Base-by-base conservation (phyloP, 805 yeast genomes). In the Ogataea nakhonphanomensis region DNA sequence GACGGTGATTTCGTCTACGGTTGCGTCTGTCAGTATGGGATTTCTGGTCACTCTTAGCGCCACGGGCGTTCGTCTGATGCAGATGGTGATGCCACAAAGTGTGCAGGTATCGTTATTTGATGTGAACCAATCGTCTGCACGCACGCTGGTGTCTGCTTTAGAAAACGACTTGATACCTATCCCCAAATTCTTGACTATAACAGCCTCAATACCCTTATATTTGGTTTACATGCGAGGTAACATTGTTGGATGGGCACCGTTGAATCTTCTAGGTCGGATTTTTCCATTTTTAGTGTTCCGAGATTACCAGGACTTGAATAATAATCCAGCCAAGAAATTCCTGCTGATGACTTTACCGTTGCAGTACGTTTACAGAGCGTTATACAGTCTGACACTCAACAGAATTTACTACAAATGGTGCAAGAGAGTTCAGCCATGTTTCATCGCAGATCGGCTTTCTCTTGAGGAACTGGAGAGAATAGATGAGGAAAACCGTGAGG, bases 381-480 rank as follows among this genome's bases (percentile, higher is more conserved):
- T 30, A 46, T 58, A 45, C 60, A 59, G 37, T 43, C 25, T 46
- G 39, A 39, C 62, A 33, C 30, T 57, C 44, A 67, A 69, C 45
- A 52, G 66, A 29, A 8, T 58, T 3, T 67, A 68, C 46, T 68
- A 65, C 41, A 53, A 53, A 12, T 61, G 64, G 65, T 54, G 60
- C 25, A 51, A 51, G 29, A 44, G 48, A 11, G 53, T 57, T 1
- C 67, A 61, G 36, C 68, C 69, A 1, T 59, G 58, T 39, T 64
- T 65, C 35, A 47, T 61, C 33, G 64, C 66, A 13, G 67, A 61
- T 42, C 48, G 60, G 23, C 30, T 65, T 7, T 54, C 67, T 1
- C 15, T 50, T 14, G 58, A 50, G 9, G 67, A 64, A 36, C 33
- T 61, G 10, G 58, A 57, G n/a, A 46, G 50, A 15, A 58, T 65